phyloP scores from a whole-genome alignment of 441 rosid genomes.

The Adansonia grandidieri region DNA sequence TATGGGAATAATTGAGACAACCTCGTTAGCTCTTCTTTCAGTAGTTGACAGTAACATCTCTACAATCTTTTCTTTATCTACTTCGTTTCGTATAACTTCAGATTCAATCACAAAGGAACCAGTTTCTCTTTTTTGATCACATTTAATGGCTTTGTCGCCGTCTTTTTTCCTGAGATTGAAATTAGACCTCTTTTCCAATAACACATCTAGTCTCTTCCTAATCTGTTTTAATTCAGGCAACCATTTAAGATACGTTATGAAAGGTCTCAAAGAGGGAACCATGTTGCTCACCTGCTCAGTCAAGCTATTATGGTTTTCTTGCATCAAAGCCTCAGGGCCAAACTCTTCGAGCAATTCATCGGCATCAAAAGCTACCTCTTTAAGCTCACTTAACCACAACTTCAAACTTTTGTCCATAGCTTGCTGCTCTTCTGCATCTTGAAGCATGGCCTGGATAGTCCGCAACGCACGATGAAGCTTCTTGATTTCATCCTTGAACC shows the following conservation, averaged over 20 bases:
- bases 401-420: constrained; percentile 8
- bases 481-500: constrained; percentile 18
- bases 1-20: constrained; percentile 26
- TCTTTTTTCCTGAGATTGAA: not conserved
- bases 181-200: constrained; percentile 8
- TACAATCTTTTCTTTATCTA: constrained; percentile 26
- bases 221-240: constrained; percentile 13
- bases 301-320: not conserved
- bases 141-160: not conserved
- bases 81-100: constrained; percentile 27
- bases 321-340: constrained; percentile 13
- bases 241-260: not conserved
- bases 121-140: constrained; percentile 13
- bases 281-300: constrained; percentile 12
- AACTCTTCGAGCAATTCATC: constrained; percentile 28
- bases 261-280: constrained; percentile 17
- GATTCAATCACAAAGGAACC: constrained; percentile 24
- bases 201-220: constrained; percentile 25
- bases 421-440: constrained; percentile 27
- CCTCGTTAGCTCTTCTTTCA: not conserved
- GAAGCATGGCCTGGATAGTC: constrained; percentile 2
- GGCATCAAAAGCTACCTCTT: constrained; percentile 27
- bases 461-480: constrained; percentile 21
- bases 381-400: constrained; percentile 25
- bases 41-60: not conserved